Percentiles rank a stretch among this genome's conserved stretches.
Conservation (phyloP, 2,329 filamentous ascomycete species). For the Alternaria infectoria region DNA sequence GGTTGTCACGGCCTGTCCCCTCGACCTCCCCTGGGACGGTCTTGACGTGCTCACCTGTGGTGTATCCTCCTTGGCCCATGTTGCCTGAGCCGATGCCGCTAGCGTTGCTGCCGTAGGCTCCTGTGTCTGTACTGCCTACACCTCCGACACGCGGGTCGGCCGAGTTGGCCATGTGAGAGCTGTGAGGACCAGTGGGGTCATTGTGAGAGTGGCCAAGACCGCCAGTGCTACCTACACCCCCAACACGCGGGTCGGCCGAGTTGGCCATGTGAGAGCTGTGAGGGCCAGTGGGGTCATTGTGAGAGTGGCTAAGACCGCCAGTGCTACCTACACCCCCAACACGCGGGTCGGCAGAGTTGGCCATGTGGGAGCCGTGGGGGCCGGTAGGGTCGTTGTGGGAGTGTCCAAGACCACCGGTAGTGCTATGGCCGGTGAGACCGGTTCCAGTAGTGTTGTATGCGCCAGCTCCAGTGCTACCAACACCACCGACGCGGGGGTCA, state of each 20-base stretch:
- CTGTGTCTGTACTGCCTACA: conserved; percentile 14
- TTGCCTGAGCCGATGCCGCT: neutral
- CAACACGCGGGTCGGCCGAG: conserved; percentile 40
- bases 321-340: conserved; percentile 4
- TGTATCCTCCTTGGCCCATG: neutral
- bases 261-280: conserved; percentile 20
- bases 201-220: neutral
- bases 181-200: conserved; percentile 5
- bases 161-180: conserved; percentile 29
- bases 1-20: neutral
- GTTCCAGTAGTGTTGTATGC: neutral
- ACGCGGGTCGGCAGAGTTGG: conserved; percentile 39
- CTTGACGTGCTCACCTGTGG: conserved; percentile 8
- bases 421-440: neutral
- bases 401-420: neutral
- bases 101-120: conserved; percentile 8
- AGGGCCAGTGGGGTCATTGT: conserved; percentile 2
- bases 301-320: neutral
- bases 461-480: neutral
- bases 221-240: neutral
- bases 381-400: conserved; percentile 38
- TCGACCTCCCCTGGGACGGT: neutral
- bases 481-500: conserved; percentile 36
- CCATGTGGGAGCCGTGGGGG: conserved; percentile 33
- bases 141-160: conserved; percentile 39